Evolutionary conservation across 192 early-diverging fungal species (phyloP).

Genomic region (Backusella luteola): DNA sequence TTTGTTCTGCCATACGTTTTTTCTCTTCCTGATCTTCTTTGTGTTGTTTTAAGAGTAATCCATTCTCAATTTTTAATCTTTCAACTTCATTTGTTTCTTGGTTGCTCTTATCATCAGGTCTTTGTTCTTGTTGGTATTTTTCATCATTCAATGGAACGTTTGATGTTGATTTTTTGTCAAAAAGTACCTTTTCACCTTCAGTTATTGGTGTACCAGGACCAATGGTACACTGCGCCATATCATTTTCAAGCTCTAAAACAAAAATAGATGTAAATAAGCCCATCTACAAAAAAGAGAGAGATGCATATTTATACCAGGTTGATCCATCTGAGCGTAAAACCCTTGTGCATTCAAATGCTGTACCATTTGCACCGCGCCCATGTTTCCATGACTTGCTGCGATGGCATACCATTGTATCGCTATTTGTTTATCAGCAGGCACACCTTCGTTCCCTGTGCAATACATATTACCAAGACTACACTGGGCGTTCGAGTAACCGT

Average conservation of each 20-base stretch:
- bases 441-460: background rate
- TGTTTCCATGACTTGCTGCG: background rate
- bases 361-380: background rate
- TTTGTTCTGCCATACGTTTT: background rate
- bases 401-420: background rate
- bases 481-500: background rate
- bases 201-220: background rate
- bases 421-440: background rate
- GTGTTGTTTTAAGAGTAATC: background rate
- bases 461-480: background rate
- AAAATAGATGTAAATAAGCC: too few relatives aligned
- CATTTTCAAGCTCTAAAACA: too few relatives aligned
- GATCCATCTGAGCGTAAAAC: background rate
- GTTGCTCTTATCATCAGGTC: background rate
- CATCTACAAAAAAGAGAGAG: background rate
- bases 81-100: background rate
- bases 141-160: background rate
- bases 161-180: background rate
- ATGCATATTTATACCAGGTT: background rate
- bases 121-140: background rate
- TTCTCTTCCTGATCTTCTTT: background rate
- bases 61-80: background rate
- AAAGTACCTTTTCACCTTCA: background rate
- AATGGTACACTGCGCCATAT: too few relatives aligned
- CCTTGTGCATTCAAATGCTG: background rate